Evolutionary conservation across 495 filamentous ascomycete species (phyloP).

Genomic region (Penicillium robsamsonii): DNA sequence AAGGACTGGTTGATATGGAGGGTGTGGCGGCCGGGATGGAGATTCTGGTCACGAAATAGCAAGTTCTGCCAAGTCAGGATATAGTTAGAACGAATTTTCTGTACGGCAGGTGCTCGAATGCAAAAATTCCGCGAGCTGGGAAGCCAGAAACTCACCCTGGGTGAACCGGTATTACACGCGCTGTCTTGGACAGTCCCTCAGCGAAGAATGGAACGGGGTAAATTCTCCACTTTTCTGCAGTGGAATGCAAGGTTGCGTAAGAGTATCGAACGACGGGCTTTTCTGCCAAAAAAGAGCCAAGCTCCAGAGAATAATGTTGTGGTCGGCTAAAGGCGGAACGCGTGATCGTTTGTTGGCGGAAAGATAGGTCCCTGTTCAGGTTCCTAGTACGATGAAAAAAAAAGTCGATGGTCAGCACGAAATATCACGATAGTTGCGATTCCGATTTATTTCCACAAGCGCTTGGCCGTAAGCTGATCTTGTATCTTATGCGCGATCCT

Average conservation of each 20-base stretch:
- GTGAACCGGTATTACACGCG: conserved; percentile 1
- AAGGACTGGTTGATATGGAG: not conserved
- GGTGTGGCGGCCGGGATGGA: not conserved
- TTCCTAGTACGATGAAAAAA: not conserved
- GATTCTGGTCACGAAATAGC: not conserved
- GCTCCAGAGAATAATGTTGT: conserved; percentile 11
- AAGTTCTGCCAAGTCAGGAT: not conserved
- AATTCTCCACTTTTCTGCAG: conserved; percentile 18
- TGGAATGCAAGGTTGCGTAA: conserved; percentile 20
- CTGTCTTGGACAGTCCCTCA: conserved; percentile 3
- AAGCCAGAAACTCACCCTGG: conserved; percentile 8
- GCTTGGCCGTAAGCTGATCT: not conserved
- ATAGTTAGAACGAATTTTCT: not conserved
- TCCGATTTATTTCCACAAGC: not conserved
- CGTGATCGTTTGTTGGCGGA: conserved; percentile 11
- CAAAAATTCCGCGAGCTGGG: not conserved
- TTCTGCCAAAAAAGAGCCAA: not conserved
- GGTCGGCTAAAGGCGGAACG: conserved; percentile 19
- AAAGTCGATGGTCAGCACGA: conserved; percentile 3
- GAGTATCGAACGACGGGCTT: conserved; percentile 2
- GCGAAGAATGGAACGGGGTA: conserved; percentile 9
- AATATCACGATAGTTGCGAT: not conserved
- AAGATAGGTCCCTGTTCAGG: not conserved
- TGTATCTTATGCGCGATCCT: not conserved
- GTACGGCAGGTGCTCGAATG: not conserved